Conservation (phyloP, 2,329 filamentous ascomycete genomes). For the Colletotrichum graminicola region DNA sequence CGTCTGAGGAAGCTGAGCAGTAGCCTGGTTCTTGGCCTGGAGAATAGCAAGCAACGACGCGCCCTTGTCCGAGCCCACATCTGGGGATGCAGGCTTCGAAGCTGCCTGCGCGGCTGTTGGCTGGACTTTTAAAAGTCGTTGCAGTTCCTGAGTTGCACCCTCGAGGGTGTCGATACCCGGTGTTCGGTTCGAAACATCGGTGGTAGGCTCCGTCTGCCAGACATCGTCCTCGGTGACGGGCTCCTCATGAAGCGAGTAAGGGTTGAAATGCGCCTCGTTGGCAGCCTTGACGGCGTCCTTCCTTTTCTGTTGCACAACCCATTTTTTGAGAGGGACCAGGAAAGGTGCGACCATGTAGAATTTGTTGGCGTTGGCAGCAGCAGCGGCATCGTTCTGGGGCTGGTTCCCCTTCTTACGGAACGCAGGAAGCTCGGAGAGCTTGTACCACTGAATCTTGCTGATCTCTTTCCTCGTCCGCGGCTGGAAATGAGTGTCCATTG, state of each 20-base stretch:
- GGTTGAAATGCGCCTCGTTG: conserved; percentile 56
- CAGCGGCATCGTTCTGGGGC: conserved; percentile 65
- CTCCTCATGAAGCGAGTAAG: conserved; percentile 65
- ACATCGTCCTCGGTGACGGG: conserved; percentile 73
- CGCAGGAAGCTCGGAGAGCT: conserved; percentile 86
- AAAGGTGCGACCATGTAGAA: conserved; percentile 99
- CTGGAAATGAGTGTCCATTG: conserved; percentile 88
- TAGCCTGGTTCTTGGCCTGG: conserved; percentile 51
- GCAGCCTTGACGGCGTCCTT: conserved; percentile 67
- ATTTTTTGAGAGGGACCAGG: conserved; percentile 85
- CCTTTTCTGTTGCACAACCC: conserved; percentile 88
- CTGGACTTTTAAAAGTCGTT: conserved; percentile 68
- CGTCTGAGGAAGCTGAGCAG: conserved; percentile 57
- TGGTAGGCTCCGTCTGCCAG: conserved; percentile 55
- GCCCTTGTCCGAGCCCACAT: conserved; percentile 57
- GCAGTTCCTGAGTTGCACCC: conserved; percentile 65
- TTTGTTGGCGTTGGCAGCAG: conserved; percentile 78
- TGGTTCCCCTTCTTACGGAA: conserved; percentile 76
- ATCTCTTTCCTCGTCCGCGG: conserved; percentile 96
- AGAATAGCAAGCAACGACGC: conserved; percentile 67
- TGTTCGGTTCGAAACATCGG: conserved; percentile 48
- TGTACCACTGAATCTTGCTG: conserved; percentile 96
- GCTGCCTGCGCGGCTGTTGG: conserved; percentile 63
- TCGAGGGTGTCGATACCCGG: conserved; percentile 61
- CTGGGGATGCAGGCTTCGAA: conserved; percentile 50